Evolutionary conservation across 2,329 filamentous ascomycete genomes (phyloP).

Genomic region (Emmonsia crescens): DNA sequence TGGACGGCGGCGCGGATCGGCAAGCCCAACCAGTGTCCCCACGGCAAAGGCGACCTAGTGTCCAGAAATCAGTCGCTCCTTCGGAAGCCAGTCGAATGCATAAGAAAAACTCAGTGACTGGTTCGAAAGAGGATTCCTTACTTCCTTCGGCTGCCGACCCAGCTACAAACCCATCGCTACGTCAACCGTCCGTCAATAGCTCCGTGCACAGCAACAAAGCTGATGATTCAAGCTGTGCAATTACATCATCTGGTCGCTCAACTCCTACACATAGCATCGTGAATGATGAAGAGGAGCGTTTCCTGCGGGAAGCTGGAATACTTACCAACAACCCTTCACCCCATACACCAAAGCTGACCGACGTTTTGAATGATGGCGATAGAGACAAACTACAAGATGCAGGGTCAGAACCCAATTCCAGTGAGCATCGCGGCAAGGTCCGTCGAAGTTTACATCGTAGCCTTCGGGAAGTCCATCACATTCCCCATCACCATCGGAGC

Average conservation of each 20-base stretch:
- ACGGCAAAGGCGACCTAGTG: slow-evolving; percentile 24
- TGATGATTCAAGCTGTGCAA: slow-evolving; percentile 25
- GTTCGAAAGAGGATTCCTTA: slow-evolving; percentile 20
- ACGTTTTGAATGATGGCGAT: slow-evolving; percentile 33
- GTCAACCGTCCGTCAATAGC: slow-evolving; percentile 30
- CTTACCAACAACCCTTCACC: slow-evolving; percentile 39
- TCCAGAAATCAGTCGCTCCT: slow-evolving; percentile 23
- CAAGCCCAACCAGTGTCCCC: slow-evolving; percentile 16
- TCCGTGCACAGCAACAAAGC: slow-evolving; percentile 22
- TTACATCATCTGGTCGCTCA: slow-evolving; percentile 26
- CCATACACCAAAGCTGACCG: slow-evolving; percentile 33
- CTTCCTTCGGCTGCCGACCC: slow-evolving; percentile 18
- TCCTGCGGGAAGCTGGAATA: slow-evolving; percentile 58
- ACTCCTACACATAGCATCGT: slow-evolving; percentile 30
- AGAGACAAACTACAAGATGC: slow-evolving; percentile 32
- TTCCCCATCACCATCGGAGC: slow-evolving; percentile 57
- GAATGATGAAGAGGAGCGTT: slow-evolving; percentile 57
- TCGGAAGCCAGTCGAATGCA: slow-evolving; percentile 20
- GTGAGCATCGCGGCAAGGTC: slow-evolving; percentile 54
- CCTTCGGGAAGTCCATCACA: slow-evolving; percentile 64
- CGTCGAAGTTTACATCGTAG: slow-evolving; percentile 83
- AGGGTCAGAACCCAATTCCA: slow-evolving; percentile 29
- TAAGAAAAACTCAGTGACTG: slow-evolving; percentile 20
- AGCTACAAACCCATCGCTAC: slow-evolving; percentile 20
- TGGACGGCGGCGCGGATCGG: slow-evolving; percentile 5